Conservation (phyloP, 2,329 filamentous ascomycete genomes). For the Phyllosticta citrichinensis region DNA sequence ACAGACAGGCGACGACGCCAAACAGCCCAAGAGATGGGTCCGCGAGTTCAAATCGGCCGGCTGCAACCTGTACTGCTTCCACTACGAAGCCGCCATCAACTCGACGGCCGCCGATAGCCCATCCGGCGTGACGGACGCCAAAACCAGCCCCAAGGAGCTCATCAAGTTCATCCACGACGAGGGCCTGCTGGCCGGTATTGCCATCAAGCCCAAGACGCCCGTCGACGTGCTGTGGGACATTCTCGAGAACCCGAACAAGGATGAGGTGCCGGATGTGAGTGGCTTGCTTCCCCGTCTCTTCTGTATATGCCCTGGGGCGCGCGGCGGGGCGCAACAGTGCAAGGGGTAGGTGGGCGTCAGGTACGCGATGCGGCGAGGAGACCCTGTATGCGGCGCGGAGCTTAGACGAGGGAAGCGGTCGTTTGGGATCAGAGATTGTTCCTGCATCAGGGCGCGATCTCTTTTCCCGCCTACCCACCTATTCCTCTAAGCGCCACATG, state of each 20-base stretch:
- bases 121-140: slow-evolving; percentile 54
- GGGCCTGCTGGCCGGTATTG: slow-evolving; percentile 84
- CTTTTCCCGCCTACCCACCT: neutral
- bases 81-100: slow-evolving; percentile 86
- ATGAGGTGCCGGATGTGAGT: slow-evolving; percentile 81
- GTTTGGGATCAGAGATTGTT: neutral
- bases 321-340: neutral
- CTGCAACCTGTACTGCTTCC: slow-evolving; percentile 99
- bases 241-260: slow-evolving; percentile 59
- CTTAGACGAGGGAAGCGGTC: neutral
- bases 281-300: neutral
- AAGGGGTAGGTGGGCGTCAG: neutral
- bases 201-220: slow-evolving; percentile 84
- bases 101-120: slow-evolving; percentile 78
- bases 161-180: slow-evolving; percentile 83
- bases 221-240: slow-evolving; percentile 92
- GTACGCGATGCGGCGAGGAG: neutral
- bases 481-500: neutral
- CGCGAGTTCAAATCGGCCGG: slow-evolving; percentile 88
- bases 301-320: neutral
- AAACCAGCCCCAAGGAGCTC: slow-evolving; percentile 74
- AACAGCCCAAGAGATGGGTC: slow-evolving; percentile 93
- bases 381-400: neutral
- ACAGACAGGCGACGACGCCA: neutral
- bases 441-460: neutral